Base-by-base conservation (phyloP, 495 filamentous ascomycete genomes). In the Aspergillus incahuasiensis region DNA sequence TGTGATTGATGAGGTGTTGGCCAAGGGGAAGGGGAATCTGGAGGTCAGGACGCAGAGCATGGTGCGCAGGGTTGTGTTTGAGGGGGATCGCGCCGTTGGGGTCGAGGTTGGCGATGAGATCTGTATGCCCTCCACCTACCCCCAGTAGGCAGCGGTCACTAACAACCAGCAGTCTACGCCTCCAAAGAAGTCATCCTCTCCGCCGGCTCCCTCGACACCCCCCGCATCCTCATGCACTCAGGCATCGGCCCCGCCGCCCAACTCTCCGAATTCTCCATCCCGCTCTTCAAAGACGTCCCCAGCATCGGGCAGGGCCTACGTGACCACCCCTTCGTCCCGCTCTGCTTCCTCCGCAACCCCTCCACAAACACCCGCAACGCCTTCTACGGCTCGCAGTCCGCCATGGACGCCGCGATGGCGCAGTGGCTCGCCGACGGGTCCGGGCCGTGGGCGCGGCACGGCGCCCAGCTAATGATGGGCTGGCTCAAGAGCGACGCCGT, bases 181-280 rank as follows among this genome's bases (percentile, higher is more conserved):
- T 71, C 68, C 19, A 74, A 78, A 52, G 84, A 87, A 45, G 75
- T 85, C 30, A 78, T 86, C 44, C 64, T 88, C 8, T 76, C 74
- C 0, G 75, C 75, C 15, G 85, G 86, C 8, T 68, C 83, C 1
- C 68, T 85, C 20, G 77, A 87, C 63, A 70, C 68, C 12, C 85
- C 86, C 2, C 77, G 81, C 40, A 75, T 87, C 48, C 72, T 87
- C 0, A 82, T 86, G 78, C 80, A 84, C 53, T 84, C 81, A 0
- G 86, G 85, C 11, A 81, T 88, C 52, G 85, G 85, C 0, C 81
- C 84, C 0, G 62, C 64, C 11, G 58, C 66, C 0, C 74, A 85
- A 24, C 76, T 89, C 0, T 34, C 67, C n/a, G 57, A 76, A 30
- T 78, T 74, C 65, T 55, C 67, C n/a, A 83, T 88, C 56, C 74